Percentiles rank a stretch among this genome's conserved stretches.
Evolutionary conservation across 164 flowering plant genomes (phyloP).

Genomic region (Vitis riparia): DNA sequence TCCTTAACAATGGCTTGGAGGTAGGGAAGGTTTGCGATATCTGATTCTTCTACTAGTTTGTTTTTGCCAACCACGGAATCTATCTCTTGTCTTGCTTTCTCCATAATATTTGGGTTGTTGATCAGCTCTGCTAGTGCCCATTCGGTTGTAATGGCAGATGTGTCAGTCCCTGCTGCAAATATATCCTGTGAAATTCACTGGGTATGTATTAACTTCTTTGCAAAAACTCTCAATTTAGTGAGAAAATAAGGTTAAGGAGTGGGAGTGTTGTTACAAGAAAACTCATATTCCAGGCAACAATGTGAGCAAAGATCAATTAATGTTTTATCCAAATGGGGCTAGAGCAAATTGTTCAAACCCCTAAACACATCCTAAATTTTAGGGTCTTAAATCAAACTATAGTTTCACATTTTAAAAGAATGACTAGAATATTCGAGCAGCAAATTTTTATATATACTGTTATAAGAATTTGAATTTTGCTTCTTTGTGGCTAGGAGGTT

Average conservation of each 20-base stretch:
- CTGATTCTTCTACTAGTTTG: conserved; percentile 47
- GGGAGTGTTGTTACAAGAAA: not conserved
- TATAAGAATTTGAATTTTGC: no score
- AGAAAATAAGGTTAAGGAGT: not conserved
- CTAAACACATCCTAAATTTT: not conserved
- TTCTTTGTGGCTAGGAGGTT: no score
- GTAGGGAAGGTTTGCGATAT: conserved; percentile 46
- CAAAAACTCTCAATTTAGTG: not conserved
- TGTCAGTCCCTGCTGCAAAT: conserved; percentile 55
- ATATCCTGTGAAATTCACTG: conserved; percentile 31
- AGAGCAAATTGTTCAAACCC: not conserved
- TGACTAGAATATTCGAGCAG: not conserved
- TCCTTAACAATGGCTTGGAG: conserved; percentile 57
- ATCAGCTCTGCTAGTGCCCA: conserved; percentile 60
- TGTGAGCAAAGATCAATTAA: not conserved
- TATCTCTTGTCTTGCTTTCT: conserved; percentile 41
- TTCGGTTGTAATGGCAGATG: conserved; percentile 34
- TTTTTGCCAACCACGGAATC: conserved; percentile 30
- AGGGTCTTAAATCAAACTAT: not conserved
- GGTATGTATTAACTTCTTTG: not conserved
- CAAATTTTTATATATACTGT: no score
- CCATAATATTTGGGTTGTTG: conserved; percentile 41
- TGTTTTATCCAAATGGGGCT: not conserved
- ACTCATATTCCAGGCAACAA: not conserved
- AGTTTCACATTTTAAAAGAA: not conserved